phyloP scores from a whole-genome alignment of 257 asterid species.

The Datura wrightii region DNA sequence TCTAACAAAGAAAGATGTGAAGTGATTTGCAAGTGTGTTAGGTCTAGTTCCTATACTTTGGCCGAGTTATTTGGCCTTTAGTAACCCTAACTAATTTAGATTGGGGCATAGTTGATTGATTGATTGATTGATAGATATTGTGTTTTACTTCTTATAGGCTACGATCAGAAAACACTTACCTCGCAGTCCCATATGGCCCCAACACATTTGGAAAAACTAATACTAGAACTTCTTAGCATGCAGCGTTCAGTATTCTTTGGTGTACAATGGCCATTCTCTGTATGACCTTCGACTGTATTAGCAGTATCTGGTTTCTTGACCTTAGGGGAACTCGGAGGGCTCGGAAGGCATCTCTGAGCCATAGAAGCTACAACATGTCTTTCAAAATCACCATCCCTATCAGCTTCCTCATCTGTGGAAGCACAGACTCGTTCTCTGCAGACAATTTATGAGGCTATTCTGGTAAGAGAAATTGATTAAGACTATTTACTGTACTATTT shows the following conservation, averaged over 20 bases:
- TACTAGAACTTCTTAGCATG: constrained; percentile 80
- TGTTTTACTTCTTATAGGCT: neutral
- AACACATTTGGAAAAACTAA: constrained; percentile 80
- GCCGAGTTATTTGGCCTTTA: neutral
- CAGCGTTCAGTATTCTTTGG: constrained; percentile 80
- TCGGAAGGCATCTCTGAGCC: constrained; percentile 56
- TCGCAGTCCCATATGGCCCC: constrained; percentile 68
- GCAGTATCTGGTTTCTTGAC: constrained; percentile 48
- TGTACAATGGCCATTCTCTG: constrained; percentile 52
- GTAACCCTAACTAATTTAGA: neutral
- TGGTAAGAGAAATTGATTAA: constrained; percentile 24
- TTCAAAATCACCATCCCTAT: constrained; percentile 50
- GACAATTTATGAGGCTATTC: constrained; percentile 19
- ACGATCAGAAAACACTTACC: constrained; percentile 51
- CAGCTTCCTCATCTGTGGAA: constrained; percentile 70
- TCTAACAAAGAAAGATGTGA: neutral
- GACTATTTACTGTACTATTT: neutral
- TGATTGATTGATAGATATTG: neutral
- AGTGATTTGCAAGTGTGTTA: neutral
- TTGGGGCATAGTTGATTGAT: neutral
- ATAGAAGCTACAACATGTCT: constrained; percentile 50
- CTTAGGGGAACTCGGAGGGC: constrained; percentile 62
- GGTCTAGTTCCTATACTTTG: neutral
- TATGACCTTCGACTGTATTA: constrained; percentile 44
- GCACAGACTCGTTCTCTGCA: constrained; percentile 84